A percentile compares a stretch with the other conserved stretches of the same genome.
Evolutionary conservation across 495 filamentous ascomycete genomes (phyloP).

Genomic region (Paragyromitra xinjiangensis): DNA sequence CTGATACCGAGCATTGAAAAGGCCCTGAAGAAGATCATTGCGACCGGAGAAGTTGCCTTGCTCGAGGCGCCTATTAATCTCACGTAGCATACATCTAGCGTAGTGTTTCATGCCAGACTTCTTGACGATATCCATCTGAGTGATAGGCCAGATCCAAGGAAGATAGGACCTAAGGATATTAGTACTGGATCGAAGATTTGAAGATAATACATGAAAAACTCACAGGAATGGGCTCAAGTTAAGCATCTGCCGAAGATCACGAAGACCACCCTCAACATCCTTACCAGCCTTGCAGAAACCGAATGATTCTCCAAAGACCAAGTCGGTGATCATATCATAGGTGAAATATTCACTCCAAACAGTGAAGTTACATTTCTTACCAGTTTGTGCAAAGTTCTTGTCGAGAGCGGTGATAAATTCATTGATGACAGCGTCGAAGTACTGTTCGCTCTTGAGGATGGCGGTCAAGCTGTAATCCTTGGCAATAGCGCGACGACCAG

Average conservation of each 20-base stretch:
- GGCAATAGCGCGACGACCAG: conserved; percentile 52
- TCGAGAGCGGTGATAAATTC: conserved; percentile 49
- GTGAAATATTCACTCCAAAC: conserved; percentile 53
- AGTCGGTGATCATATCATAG: conserved; percentile 55
- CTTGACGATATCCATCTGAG: conserved; percentile 42
- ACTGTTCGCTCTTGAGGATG: conserved; percentile 47
- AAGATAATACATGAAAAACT: background rate
- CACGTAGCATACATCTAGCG: conserved; percentile 41
- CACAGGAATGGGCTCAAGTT: conserved; percentile 47
- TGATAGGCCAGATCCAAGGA: conserved; percentile 53
- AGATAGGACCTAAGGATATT: conserved; percentile 44
- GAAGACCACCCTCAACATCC: conserved; percentile 51
- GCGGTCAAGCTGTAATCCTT: conserved; percentile 54
- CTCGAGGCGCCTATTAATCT: conserved; percentile 40
- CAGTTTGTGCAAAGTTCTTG: conserved; percentile 54
- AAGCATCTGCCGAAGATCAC: conserved; percentile 49
- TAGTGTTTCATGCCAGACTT: conserved; percentile 52
- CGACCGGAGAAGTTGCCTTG: conserved; percentile 46
- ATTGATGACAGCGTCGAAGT: conserved; percentile 49
- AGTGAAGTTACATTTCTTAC: conserved; percentile 51
- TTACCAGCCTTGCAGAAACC: conserved; percentile 51
- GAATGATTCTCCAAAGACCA: conserved; percentile 54
- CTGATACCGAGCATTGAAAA: conserved; percentile 43
- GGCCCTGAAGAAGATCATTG: conserved; percentile 50
- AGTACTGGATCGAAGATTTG: background rate